These are phyloP conservation scores for Apiospora phragmitis DNA, from an alignment of 2,329 filamentous ascomycete species.

Conservation along the genomic window DNA sequence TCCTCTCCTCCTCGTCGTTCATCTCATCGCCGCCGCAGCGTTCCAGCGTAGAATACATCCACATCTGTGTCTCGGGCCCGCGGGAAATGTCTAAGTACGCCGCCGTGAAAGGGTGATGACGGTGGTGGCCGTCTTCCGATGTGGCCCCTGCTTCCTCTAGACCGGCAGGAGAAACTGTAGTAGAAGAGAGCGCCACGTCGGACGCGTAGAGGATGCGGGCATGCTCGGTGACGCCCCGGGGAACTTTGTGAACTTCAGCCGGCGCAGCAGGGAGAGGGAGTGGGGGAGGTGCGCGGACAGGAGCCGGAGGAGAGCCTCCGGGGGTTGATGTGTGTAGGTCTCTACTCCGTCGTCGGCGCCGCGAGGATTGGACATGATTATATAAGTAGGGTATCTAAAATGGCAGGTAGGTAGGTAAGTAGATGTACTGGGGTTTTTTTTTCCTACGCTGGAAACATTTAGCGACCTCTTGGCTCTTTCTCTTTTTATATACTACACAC, in stretches of 20 bases:
- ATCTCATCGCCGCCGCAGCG: neutral
- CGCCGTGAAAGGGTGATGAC: constrained; percentile 45
- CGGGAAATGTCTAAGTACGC: constrained; percentile 63
- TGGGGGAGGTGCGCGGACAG: constrained; percentile 55
- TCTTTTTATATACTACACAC: neutral
- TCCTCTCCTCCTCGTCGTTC: constrained; percentile 13
- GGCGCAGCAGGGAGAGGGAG: constrained; percentile 61
- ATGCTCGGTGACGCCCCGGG: constrained; percentile 42
- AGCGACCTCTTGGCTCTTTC: neutral
- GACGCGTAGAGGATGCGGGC: constrained; percentile 44
- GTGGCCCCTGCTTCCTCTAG: neutral
- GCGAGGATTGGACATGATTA: neutral
- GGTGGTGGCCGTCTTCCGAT: constrained; percentile 4
- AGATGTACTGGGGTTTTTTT: neutral
- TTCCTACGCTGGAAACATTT: neutral
- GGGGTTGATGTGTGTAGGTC: constrained; percentile 23
- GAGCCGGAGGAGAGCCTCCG: constrained; percentile 41
- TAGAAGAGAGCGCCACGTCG: constrained; percentile 9
- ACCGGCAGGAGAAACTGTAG: too few relatives aligned
- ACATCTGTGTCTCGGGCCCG: constrained; percentile 64
- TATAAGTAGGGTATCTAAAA: neutral
- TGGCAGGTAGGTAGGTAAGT: too few relatives aligned
- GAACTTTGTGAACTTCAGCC: constrained; percentile 57
- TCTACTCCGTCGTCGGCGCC: constrained; percentile 21
- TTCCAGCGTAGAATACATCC: constrained; percentile 59